Conservation (phyloP, 306 rosid genomes). For the Pueraria montana region DNA sequence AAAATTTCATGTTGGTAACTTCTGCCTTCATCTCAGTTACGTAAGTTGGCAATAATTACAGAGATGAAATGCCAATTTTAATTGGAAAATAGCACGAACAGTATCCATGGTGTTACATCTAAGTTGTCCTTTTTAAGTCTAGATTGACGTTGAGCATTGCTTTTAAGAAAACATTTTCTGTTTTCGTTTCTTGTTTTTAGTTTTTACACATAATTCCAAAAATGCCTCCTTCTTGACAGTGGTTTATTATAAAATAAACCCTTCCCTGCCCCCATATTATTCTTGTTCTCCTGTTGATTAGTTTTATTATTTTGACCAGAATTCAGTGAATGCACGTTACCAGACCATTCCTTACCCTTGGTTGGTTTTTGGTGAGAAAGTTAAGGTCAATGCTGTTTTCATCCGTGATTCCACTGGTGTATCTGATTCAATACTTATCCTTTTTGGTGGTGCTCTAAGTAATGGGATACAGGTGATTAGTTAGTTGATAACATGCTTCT, state of each 20-base stretch:
- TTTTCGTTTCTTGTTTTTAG: not conserved
- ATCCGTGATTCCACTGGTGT: slow-evolving; percentile 97
- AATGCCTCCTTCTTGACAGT: not conserved
- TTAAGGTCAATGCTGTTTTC: slow-evolving; percentile 91
- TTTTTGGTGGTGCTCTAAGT: slow-evolving; percentile 82
- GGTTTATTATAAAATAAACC: slow-evolving; percentile 6
- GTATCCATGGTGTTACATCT: not conserved
- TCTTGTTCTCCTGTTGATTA: slow-evolving; percentile 34
- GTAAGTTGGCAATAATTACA: not conserved
- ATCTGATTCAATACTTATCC: slow-evolving; percentile 87
- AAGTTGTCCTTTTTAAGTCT: not conserved
- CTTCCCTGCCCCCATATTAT: not conserved
- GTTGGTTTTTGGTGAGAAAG: slow-evolving; percentile 97
- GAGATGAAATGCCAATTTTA: not conserved
- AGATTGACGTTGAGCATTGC: slow-evolving; percentile 8
- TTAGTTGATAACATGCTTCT: slow-evolving; percentile 19
- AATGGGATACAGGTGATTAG: slow-evolving; percentile 82
- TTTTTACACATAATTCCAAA: not conserved
- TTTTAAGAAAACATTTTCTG: not conserved
- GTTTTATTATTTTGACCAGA: slow-evolving; percentile 64
- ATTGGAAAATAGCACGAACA: not conserved
- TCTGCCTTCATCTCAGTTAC: not conserved
- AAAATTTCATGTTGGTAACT: not conserved
- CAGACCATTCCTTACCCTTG: slow-evolving; percentile 97
- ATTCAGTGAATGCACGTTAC: slow-evolving; percentile 93